These are phyloP conservation scores for Diplocarpon mali DNA, from an alignment of 2,329 filamentous ascomycete genomes.

Conservation along the genomic window DNA sequence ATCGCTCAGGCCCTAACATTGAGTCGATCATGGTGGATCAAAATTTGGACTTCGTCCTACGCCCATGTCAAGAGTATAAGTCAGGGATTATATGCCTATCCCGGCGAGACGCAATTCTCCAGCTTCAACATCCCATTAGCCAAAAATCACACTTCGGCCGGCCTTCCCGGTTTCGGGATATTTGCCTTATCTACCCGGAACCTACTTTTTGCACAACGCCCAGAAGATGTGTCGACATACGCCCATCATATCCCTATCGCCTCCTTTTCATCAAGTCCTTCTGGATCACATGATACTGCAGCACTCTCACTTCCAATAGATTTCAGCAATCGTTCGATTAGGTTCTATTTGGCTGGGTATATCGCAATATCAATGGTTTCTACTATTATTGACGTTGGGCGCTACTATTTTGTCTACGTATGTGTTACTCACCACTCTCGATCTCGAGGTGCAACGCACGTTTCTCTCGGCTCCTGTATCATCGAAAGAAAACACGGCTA, in stretches of 20 bases:
- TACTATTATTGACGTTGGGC: constrained; percentile 35
- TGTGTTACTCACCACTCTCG: too few relatives aligned
- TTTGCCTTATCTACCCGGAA: not conserved
- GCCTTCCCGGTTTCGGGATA: too few relatives aligned
- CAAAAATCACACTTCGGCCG: not conserved
- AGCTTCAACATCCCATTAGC: not conserved
- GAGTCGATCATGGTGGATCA: constrained; percentile 50
- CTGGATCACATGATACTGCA: not conserved
- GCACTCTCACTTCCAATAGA: constrained; percentile 5
- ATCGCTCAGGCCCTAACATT: constrained; percentile 16
- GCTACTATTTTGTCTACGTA: constrained; percentile 49
- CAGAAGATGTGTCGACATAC: not conserved
- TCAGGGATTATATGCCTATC: not conserved
- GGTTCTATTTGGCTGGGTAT: constrained; percentile 58
- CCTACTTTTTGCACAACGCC: not conserved
- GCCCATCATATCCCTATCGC: not conserved
- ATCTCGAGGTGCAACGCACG: too few relatives aligned
- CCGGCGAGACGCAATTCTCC: constrained; percentile 3
- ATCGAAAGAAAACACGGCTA: too few relatives aligned
- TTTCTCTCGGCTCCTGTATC: too few relatives aligned
- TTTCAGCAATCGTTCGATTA: constrained; percentile 5
- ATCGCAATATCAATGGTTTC: constrained; percentile 44
- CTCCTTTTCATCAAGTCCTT: not conserved
- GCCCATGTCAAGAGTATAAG: constrained; percentile 17
- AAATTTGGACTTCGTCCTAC: constrained; percentile 44